Conservation (phyloP, 176 grass and related monocot genomes). For the Cenchrus purpureus region DNA sequence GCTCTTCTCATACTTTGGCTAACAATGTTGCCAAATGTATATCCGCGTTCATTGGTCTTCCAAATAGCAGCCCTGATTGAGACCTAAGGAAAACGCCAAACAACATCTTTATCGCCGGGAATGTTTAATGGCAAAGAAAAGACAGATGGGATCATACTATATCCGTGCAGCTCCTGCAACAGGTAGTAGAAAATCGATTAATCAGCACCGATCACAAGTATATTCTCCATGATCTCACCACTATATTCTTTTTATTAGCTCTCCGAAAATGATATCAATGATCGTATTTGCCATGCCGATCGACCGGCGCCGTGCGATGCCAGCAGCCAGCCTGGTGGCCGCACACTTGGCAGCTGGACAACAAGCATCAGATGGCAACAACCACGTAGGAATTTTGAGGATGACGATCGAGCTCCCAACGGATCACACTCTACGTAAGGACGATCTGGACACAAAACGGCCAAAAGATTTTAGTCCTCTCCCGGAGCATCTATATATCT, state of each 20-base stretch:
- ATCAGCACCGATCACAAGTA: neutral
- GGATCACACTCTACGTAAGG: neutral
- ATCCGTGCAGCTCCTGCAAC: constrained; percentile 14
- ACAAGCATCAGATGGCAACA: constrained; percentile 33
- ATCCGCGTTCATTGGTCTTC: neutral
- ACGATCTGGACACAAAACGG: constrained; percentile 21
- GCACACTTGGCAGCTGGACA: constrained; percentile 46
- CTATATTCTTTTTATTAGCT: neutral
- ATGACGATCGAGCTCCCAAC: constrained; percentile 18
- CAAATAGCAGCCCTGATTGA: constrained; percentile 17
- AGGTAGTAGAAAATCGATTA: constrained; percentile 16
- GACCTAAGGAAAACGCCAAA: constrained; percentile 41
- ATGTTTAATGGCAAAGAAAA: constrained; percentile 17
- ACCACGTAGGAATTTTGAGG: constrained; percentile 42
- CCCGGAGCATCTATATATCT: neutral
- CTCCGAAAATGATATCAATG: constrained; percentile 26
- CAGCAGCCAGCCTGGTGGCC: neutral
- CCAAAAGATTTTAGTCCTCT: neutral
- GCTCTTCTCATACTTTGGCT: no score
- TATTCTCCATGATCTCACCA: constrained; percentile 42
- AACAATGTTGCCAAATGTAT: neutral
- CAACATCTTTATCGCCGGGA: constrained; percentile 35
- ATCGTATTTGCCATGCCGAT: constrained; percentile 24
- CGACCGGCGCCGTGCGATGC: neutral
- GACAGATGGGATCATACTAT: constrained; percentile 11